Conservation (phyloP, 1,284 basidiomycete genomes). For the Boletus albobrunnescens region DNA sequence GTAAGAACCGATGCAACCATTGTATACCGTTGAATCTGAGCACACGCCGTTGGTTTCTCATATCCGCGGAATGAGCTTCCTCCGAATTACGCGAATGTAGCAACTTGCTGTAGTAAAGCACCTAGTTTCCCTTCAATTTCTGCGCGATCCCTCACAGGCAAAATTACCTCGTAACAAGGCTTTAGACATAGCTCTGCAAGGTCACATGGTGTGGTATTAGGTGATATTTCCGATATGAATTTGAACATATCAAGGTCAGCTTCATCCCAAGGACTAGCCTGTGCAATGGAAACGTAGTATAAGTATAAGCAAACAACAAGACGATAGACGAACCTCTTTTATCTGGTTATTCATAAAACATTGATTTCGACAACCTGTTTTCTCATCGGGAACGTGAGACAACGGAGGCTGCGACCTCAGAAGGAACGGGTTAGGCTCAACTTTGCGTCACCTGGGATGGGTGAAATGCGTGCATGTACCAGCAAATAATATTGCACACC, state of each 20-base stretch:
- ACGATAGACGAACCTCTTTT: constrained; percentile 14
- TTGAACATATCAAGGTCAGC: constrained; percentile 26
- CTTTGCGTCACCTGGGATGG: constrained; percentile 25
- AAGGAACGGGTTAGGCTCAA: constrained; percentile 34
- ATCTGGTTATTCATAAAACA: constrained; percentile 37
- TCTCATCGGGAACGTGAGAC: constrained; percentile 19
- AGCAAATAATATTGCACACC: constrained; percentile 30
- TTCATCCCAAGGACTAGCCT: constrained; percentile 25
- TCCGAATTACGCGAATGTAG: constrained; percentile 10
- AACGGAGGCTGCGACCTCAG: constrained; percentile 24
- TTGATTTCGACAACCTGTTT: constrained; percentile 33
- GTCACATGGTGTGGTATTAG: constrained; percentile 35
- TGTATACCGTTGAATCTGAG: constrained; percentile 24
- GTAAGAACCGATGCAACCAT: background rate
- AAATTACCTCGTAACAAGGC: constrained; percentile 39
- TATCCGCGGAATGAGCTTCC: background rate
- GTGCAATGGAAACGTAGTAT: background rate
- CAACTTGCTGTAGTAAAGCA: constrained; percentile 24
- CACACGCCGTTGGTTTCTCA: constrained; percentile 8
- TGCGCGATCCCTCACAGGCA: background rate
- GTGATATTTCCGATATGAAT: constrained; percentile 34
- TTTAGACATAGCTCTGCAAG: constrained; percentile 38
- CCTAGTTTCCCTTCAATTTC: constrained; percentile 21
- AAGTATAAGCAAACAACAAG: background rate
- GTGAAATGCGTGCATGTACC: constrained; percentile 18